Percentiles rank a stretch among this genome's conserved stretches.
These are phyloP conservation scores for Rhodosporidiobolus sp. DNA, from an alignment of 768 basidiomycete species.

Conservation along the genomic window DNA sequence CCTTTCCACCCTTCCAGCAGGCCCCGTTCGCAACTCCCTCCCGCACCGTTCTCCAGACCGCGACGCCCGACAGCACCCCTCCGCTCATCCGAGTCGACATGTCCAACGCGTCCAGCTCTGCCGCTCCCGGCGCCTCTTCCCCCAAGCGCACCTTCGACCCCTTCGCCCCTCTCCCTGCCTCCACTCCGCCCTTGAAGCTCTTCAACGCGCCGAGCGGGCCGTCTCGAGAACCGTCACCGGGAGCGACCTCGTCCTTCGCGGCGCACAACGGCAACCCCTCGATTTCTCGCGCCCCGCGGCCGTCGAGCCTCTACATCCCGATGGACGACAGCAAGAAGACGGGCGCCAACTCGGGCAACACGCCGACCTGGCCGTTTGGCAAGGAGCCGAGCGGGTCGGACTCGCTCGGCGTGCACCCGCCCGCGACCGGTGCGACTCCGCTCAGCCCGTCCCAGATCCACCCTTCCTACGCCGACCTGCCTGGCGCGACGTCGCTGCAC, in stretches of 20 bases:
- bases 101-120: background rate
- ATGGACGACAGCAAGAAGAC: constrained; percentile 15
- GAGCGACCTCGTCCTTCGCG: background rate
- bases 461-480: constrained; percentile 30
- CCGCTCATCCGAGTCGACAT: background rate
- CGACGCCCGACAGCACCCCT: background rate
- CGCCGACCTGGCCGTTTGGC: constrained; percentile 32
- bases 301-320: constrained; percentile 33
- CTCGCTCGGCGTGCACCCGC: background rate
- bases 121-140: background rate
- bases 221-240: background rate
- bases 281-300: constrained; percentile 10
- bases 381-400: too few species aligned
- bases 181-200: background rate
- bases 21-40: too few species aligned
- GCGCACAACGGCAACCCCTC: background rate
- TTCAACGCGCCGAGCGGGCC: background rate
- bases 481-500: background rate
- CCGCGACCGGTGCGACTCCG: background rate
- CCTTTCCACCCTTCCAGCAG: too few species aligned
- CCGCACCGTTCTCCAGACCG: background rate
- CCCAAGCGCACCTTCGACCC: constrained; percentile 19
- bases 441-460: constrained; percentile 32
- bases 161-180: constrained; percentile 25
- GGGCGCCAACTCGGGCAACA: background rate